phyloP scores from a whole-genome alignment of 2,329 filamentous ascomycete species.

The Helotiales sp. region DNA sequence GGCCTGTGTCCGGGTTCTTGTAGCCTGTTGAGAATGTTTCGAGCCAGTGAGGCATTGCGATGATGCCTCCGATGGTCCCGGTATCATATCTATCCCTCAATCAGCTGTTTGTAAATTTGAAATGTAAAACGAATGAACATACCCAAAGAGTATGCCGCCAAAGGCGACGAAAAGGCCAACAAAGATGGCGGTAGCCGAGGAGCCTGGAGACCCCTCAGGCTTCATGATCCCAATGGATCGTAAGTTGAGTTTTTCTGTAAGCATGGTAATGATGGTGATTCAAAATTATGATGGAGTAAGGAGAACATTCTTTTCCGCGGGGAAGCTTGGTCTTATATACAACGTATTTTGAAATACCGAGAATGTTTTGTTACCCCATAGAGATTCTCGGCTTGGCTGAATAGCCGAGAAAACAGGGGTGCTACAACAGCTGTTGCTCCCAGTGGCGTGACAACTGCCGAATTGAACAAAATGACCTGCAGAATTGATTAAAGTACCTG shows the following conservation, averaged over 20 bases:
- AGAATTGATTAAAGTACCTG: neutral
- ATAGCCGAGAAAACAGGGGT: neutral
- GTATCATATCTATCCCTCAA: conserved; percentile 52
- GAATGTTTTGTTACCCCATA: neutral
- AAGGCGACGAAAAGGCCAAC: conserved; percentile 67
- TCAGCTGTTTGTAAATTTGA: too few relatives aligned
- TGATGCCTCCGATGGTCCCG: conserved; percentile 62
- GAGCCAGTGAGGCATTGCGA: conserved; percentile 62
- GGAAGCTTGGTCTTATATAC: neutral
- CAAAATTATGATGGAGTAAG: neutral
- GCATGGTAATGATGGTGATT: neutral
- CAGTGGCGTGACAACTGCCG: conserved; percentile 4
- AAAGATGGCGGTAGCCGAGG: conserved; percentile 68
- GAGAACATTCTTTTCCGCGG: neutral
- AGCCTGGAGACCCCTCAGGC: conserved; percentile 75
- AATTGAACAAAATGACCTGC: neutral
- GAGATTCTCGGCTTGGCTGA: neutral
- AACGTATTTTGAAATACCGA: neutral
- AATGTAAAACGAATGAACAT: too few relatives aligned
- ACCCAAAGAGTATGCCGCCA: conserved; percentile 65
- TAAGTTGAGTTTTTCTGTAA: conserved; percentile 14
- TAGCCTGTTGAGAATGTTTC: conserved; percentile 59
- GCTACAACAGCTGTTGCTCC: conserved; percentile 12
- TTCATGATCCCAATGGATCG: conserved; percentile 47
- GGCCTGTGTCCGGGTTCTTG: conserved; percentile 47